Base-by-base conservation (phyloP, 257 asterid genomes). In the Nemophila menziesii region DNA sequence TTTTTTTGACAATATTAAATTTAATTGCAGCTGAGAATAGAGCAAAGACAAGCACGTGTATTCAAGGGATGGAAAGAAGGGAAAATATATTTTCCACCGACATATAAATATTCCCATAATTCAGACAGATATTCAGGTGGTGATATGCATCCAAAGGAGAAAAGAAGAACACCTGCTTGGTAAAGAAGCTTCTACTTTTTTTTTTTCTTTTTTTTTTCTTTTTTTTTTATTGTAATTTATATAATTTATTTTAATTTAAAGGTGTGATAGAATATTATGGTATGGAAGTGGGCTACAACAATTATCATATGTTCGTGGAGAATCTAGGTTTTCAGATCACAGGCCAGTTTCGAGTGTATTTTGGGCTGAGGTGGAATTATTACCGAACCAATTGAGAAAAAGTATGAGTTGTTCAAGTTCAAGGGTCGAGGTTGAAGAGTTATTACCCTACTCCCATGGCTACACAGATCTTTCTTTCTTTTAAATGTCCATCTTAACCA, bases 211-310 rank as follows among this genome's bases (percentile, higher is more conserved):
- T n/a, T n/a, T n/a, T n/a, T n/a, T n/a, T n/a, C n/a, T n/a, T n/a
- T n/a, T n/a, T n/a, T n/a, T n/a, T n/a, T n/a, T n/a, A n/a, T n/a
- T n/a, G n/a, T n/a, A n/a, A 46, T 58, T 78, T 49, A 81, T 63
- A 40, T 22, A 36, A 8, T 15, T 22, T 16, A 17, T 57, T 56
- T 24, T 21, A 27, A 15, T 49, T 15, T 55, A 47, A 63, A 89
- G 98, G 98, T 89, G 98, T 44, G 98, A 89, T 47, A 78, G 98
- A 3, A 89, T 89, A 44, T 52, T 89, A 52, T 89, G 96, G 96
- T 61, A 84, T 6, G 98, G 98, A 37, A 57, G 54, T 16, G 98
- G 98, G 20, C 90, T 89, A 48, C 98, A 84, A 48, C 98, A 89
- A 55, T 54, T 78, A 37, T 78, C 96, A 0, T 89, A 89, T 23